phyloP scores from a whole-genome alignment of 345 rosid species.

The Aquilaria malaccensis region DNA sequence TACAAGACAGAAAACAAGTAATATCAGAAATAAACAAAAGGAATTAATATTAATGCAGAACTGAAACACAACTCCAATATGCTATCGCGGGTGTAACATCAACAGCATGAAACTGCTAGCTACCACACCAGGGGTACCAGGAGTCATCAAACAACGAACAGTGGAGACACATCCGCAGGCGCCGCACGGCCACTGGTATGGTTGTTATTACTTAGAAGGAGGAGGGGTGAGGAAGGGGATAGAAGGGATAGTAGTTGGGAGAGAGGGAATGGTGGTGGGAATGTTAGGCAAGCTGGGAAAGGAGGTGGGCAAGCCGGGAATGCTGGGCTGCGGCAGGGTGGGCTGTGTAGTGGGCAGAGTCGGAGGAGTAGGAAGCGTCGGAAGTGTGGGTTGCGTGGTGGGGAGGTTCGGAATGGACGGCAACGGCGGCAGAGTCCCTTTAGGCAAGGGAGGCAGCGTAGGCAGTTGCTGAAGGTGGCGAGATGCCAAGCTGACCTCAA shows the following conservation, averaged over 20 bases:
- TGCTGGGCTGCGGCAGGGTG: constrained; percentile 13
- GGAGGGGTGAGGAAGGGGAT: constrained; percentile 28
- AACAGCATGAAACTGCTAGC: no score
- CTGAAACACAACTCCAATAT: no score
- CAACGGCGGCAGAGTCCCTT: constrained; percentile 10
- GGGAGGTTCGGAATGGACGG: constrained; percentile 5
- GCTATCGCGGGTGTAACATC: no score
- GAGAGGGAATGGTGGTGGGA: constrained; percentile 18
- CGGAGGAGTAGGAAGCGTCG: neutral
- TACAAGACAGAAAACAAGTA: no score
- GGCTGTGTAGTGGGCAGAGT: constrained; percentile 12
- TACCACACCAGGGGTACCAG: no score
- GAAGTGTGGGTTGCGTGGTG: constrained; percentile 13
- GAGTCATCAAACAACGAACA: no score
- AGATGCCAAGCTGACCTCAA: constrained; percentile 16
- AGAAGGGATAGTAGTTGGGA: constrained; percentile 23
- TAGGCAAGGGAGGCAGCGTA: constrained; percentile 4
- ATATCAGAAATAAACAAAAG: no score
- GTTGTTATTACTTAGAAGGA: constrained; percentile 7
- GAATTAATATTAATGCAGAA: no score
- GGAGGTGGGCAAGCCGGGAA: constrained; percentile 10
- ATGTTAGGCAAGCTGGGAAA: constrained; percentile 22
- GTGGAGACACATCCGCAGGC: no score
- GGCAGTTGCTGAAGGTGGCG: constrained; percentile 10
- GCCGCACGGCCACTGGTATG: no score